These are phyloP conservation scores for Globisporangium barbulae DNA, from an alignment of 352 stramenopile species.

Conservation along the genomic window DNA sequence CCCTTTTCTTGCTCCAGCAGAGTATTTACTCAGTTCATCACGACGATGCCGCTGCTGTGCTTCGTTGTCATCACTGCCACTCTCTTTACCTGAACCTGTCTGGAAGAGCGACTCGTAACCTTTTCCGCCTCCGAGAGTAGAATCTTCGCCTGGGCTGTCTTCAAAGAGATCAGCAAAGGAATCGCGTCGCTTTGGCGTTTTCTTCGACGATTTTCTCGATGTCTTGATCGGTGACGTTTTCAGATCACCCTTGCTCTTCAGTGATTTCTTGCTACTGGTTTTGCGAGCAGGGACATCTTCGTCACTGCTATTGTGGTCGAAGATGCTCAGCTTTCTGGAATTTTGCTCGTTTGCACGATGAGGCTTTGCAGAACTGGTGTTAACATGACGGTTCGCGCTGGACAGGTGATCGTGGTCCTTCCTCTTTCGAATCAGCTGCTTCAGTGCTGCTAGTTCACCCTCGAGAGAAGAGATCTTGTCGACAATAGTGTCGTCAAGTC, in stretches of 20 bases:
- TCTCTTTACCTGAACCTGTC: conserved; percentile 11
- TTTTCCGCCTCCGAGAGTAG: conserved; percentile 23
- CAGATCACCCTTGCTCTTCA: conserved; percentile 12
- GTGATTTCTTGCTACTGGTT: conserved; percentile 20
- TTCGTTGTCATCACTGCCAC: conserved; percentile 18
- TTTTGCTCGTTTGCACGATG: conserved; percentile 3
- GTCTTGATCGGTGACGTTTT: conserved; percentile 1
- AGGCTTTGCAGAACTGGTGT: background rate
- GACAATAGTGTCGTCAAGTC: conserved; percentile 69
- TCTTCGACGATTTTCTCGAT: conserved; percentile 8
- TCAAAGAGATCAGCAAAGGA: conserved; percentile 80
- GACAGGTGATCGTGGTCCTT: conserved; percentile 22
- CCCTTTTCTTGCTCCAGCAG: background rate
- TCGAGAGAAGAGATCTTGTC: conserved; percentile 79
- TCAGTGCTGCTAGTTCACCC: conserved; percentile 58
- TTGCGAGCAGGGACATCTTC: conserved; percentile 22
- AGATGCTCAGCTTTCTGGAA: conserved; percentile 66
- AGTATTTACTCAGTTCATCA: background rate
- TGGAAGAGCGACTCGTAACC: conserved; percentile 66
- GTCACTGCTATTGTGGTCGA: conserved; percentile 59
- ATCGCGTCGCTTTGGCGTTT: conserved; percentile 36
- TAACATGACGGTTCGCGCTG: conserved; percentile 10
- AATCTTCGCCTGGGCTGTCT: conserved; percentile 29
- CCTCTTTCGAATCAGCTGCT: conserved; percentile 59
- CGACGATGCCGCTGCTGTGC: conserved; percentile 8